Evolutionary conservation across 2,329 filamentous ascomycete genomes (phyloP), one percentile per base, ranked within the genome.

Genomic region (Claviceps capensis): DNA sequence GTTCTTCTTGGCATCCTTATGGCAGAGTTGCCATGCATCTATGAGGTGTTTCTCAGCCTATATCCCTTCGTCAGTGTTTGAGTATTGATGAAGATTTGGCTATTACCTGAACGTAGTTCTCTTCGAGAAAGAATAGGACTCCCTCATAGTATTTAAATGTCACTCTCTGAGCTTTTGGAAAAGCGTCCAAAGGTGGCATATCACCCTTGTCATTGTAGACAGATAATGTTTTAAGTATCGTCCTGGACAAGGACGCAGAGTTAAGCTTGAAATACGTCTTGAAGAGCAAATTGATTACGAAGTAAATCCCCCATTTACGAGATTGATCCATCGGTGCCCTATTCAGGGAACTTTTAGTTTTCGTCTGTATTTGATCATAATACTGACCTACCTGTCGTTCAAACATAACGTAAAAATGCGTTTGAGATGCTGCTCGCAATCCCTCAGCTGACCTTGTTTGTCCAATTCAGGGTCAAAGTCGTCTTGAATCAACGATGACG

Each of bases 201-300:
- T 98, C 91, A 45, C 80, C 78, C 54, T 74, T 71, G 43, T 83
- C 75, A 52, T 74, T 69, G 51, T 86, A 84, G 13, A 89, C 90
- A 47, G 83, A 77, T 47, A 98, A 75, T 0, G 88, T 89, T 58
- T 85, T 87, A 47, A 98, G 74, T 48, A 97, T 84, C 58, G 93
- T 96, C 65, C 93, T 89, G 17, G 85, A 95, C 19, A 97, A 74
- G n/a, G 82, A 83, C 53, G 94, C 85, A 37, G 86, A 87, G 69
- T 95, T 95, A 56, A 97, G 75, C 72, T 88, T 94, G 74, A 98
- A 98, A 67, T 97, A 96, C 1, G 90, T 97, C 70, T 97, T 97
- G 79, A 98, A 98, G 14, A 96, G 75, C 7, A 98, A 77, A 64
- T 95, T 97, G 62, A 90, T 88, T 58, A 91, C 84, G 66, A 89